phyloP scores from a whole-genome alignment of 768 basidiomycete species.

The Pleurotus platypus region DNA sequence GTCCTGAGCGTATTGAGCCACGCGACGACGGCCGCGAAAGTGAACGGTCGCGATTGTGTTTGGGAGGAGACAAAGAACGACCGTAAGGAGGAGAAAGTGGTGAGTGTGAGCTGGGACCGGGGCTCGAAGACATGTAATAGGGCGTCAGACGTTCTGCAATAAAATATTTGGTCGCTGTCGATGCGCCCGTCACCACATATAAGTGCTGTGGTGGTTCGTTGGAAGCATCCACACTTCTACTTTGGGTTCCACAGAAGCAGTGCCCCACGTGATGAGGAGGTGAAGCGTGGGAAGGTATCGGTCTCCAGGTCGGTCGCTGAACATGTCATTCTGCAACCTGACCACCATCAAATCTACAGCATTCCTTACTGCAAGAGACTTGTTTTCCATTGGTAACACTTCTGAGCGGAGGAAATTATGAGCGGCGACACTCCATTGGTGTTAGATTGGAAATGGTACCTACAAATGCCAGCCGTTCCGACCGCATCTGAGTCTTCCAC shows the following conservation, averaged over 20 bases:
- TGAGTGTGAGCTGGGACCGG: slow-evolving; percentile 12
- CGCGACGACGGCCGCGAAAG: slow-evolving; percentile 42
- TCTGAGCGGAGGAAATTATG: too few species aligned
- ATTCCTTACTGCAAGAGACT: neutral
- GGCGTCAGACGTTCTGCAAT: too few species aligned
- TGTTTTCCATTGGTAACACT: too few species aligned
- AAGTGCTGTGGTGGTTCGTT: too few species aligned
- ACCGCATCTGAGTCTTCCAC: too few species aligned
- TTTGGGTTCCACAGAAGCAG: too few species aligned
- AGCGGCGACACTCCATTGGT: too few species aligned
- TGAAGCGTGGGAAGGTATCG: too few species aligned
- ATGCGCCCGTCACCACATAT: slow-evolving; percentile 4
- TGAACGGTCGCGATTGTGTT: slow-evolving; percentile 29
- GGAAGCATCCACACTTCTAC: too few species aligned
- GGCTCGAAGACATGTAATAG: slow-evolving; percentile 29
- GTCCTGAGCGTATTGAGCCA: slow-evolving; percentile 40
- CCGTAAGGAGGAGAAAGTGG: slow-evolving; percentile 13
- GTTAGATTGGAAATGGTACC: too few species aligned
- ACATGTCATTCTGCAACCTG: neutral
- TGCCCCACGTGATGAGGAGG: too few species aligned
- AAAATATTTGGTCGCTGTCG: neutral
- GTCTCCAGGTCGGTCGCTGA: neutral
- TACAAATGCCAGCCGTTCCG: too few species aligned
- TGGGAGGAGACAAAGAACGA: slow-evolving; percentile 25
- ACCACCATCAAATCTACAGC: neutral